Conservation (phyloP, 257 asterid species). For the Solanum chmielewskii region DNA sequence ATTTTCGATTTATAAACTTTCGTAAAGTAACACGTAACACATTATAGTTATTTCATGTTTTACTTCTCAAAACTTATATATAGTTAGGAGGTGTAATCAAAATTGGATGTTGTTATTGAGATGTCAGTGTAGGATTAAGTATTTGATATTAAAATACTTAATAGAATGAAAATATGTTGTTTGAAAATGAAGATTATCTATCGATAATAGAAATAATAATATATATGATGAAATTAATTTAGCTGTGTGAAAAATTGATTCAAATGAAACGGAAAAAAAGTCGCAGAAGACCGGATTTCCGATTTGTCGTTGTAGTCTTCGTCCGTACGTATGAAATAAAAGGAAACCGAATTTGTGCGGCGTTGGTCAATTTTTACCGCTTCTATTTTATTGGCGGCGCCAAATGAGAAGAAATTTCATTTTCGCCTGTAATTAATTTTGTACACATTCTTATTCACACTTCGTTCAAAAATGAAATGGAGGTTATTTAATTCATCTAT, state of each 20-base stretch:
- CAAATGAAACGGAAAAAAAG: rapidly evolving
- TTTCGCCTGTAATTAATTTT: background rate
- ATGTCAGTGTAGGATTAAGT: background rate
- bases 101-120: background rate
- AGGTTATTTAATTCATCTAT: background rate
- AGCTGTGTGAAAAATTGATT: background rate
- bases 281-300: background rate
- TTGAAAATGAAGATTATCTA: background rate
- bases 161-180: background rate
- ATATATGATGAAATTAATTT: no score
- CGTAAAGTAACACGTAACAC: background rate
- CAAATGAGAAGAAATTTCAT: background rate
- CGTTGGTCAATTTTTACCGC: background rate
- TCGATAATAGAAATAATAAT: rapidly evolving
- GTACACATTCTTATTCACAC: background rate
- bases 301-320: background rate
- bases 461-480: background rate
- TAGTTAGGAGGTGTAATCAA: background rate
- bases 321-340: constrained; percentile 3
- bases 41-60: background rate
- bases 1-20: background rate
- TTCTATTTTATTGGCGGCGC: background rate
- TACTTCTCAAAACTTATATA: background rate
- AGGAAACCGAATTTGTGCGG: background rate
- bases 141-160: background rate